Base-by-base conservation (phyloP, 2,329 filamentous ascomycete species). In the Myriosclerotinia scirpicola region DNA sequence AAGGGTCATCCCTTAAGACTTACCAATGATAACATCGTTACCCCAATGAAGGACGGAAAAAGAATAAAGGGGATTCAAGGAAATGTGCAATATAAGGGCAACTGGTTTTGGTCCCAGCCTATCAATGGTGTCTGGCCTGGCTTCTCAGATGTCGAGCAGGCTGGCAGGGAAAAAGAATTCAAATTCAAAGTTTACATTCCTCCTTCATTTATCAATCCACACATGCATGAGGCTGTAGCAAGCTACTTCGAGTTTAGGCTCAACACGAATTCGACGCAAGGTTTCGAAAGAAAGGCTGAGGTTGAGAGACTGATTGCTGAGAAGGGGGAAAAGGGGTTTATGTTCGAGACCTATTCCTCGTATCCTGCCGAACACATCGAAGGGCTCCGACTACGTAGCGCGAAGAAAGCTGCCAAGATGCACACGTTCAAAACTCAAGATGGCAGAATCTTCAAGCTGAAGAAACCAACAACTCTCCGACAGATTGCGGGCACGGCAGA, bases 1-100 rank as follows among this genome's bases (percentile, higher is more conserved):
- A 6, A 1, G 5, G 6, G 30, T 5, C 5, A 34, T 34, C 30
- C 4, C 30, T 34, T 34, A 5, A 34, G 5, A 34, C 30, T 34
- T 5, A 34, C 30, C 34, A 48, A 14, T 22, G 20, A 34, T 7
- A 54, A 20, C 7, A 14, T 20, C 52, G 12, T 20, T 8, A 9
- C 1, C 1, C 30, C 26, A 34, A n/a, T 12, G 2, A 11, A n/a
- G 2, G 20, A 12, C 20, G n/a, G 22, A 30, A 30, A 20, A 12
- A 17, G 0, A 30, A 20, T 5, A 20, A 7, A 30, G 1, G 1
- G 4, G 8, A 7, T 14, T n/a, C 30, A 11, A 34, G 30, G 30
- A 1, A 20, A 6, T 0, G 17, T 2, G 2, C 6, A 5, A 12
- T 9, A 15, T 11, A 12, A 20, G 1, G 17, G 8, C 7, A 1